Evolutionary conservation across 2,329 filamentous ascomycete species (phyloP).

Genomic region (Alternaria atra): DNA sequence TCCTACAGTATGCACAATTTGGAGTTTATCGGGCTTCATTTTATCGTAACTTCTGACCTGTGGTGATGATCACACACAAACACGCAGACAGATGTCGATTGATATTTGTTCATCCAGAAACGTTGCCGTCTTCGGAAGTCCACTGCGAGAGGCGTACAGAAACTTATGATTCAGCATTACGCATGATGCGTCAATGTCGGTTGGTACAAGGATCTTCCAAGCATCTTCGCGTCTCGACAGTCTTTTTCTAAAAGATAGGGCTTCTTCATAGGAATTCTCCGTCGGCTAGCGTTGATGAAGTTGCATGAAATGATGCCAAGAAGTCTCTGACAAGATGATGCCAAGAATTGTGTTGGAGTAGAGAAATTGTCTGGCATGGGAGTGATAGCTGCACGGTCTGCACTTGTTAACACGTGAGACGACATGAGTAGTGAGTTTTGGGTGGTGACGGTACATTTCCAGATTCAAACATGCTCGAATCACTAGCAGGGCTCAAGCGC

Average conservation of each 20-base stretch:
- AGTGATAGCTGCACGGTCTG: neutral
- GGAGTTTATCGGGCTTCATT: neutral
- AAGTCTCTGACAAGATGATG: neutral
- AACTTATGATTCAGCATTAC: neutral
- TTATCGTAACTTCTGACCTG: neutral
- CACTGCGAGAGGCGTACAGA: neutral
- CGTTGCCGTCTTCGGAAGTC: neutral
- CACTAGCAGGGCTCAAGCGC: constrained; percentile 26
- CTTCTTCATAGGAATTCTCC: neutral
- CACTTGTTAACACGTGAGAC: neutral
- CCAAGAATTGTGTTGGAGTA: neutral
- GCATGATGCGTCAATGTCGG: neutral
- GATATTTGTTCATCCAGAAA: neutral
- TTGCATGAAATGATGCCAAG: neutral
- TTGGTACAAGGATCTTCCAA: neutral
- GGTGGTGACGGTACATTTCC: neutral
- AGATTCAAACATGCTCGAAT: neutral
- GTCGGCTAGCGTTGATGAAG: neutral
- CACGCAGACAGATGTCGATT: neutral
- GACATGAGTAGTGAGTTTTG: neutral
- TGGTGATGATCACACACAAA: neutral
- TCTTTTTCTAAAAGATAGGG: neutral
- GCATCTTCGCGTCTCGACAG: neutral
- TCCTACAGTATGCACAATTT: neutral
- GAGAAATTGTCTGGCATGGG: neutral